Evolutionary conservation across 768 basidiomycete species (phyloP).

Genomic region (Hygrophoropsis aurantiaca): DNA sequence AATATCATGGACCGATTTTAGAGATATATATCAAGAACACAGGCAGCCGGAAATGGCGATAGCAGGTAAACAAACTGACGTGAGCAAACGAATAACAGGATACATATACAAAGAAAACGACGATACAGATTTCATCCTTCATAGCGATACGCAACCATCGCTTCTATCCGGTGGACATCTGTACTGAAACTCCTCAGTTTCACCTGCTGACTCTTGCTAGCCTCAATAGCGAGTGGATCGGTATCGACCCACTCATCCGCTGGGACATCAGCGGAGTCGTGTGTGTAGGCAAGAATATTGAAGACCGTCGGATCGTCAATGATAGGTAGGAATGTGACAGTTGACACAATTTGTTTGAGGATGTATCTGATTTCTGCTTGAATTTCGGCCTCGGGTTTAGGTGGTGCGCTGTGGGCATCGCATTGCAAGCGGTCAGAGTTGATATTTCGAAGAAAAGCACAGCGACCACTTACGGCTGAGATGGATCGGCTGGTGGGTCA

Average conservation of each 20-base stretch:
- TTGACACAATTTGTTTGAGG: conserved; percentile 96
- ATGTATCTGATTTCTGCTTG: conserved; percentile 98
- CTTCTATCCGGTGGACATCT: conserved; percentile 95
- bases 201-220: conserved; percentile 90
- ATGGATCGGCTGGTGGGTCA: conserved; percentile 52
- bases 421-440: neutral
- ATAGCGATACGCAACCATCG: conserved; percentile 96
- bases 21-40: neutral
- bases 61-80: too few species aligned
- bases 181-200: conserved; percentile 96
- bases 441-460: too few species aligned
- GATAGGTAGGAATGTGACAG: conserved; percentile 94
- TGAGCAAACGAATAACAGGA: neutral
- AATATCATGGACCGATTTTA: neutral
- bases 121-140: conserved; percentile 53
- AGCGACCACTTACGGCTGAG: conserved; percentile 46
- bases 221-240: conserved; percentile 88
- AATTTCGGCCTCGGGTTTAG: conserved; percentile 84
- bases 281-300: conserved; percentile 96
- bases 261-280: conserved; percentile 88
- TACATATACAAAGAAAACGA: neutral
- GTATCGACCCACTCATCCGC: conserved; percentile 96
- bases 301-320: conserved; percentile 95
- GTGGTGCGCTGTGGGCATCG: conserved; percentile 47
- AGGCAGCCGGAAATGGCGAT: neutral